A percentile compares a stretch with the other conserved stretches of the same genome.
Conservation (phyloP, 768 basidiomycete species). For the Suillus ampliporus region DNA sequence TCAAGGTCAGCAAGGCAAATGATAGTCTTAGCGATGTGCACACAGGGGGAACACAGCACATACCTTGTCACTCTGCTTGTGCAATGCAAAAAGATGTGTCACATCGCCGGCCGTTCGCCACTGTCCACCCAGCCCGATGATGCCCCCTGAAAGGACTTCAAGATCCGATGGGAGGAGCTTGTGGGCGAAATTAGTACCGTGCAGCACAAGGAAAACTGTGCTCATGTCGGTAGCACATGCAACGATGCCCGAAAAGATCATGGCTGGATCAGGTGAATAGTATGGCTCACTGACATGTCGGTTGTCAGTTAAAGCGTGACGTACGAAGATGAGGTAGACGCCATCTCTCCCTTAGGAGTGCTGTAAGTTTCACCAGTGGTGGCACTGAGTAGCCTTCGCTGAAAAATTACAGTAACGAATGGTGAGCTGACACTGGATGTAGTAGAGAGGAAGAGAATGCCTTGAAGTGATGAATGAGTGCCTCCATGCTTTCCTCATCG, state of each 20-base stretch:
- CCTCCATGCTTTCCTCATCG: no score
- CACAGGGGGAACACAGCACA: neutral
- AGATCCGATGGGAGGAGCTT: conserved; percentile 67
- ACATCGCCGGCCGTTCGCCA: conserved; percentile 78
- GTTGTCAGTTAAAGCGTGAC: no score
- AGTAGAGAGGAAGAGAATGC: no score
- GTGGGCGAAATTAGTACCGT: conserved; percentile 8
- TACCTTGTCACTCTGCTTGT: conserved; percentile 55
- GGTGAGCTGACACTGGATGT: no score
- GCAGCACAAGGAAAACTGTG: no score
- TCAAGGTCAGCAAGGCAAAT: neutral
- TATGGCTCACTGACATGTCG: conserved; percentile 47
- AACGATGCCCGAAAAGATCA: conserved; percentile 86
- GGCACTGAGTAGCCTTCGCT: no score
- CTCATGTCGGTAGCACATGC: conserved; percentile 72
- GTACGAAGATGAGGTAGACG: no score
- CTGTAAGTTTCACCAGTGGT: no score
- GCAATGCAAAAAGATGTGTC: conserved; percentile 81
- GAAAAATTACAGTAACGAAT: no score
- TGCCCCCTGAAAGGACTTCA: conserved; percentile 73
- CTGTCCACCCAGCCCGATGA: conserved; percentile 80
- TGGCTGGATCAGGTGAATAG: conserved; percentile 77
- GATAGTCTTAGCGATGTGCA: no score
- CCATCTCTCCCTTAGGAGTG: no score
- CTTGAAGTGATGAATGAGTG: no score